Evolutionary conservation across 108 stramenopile genomes (phyloP), one percentile per base, ranked within the genome.

Genomic region (Discostella stelligeroides): DNA sequence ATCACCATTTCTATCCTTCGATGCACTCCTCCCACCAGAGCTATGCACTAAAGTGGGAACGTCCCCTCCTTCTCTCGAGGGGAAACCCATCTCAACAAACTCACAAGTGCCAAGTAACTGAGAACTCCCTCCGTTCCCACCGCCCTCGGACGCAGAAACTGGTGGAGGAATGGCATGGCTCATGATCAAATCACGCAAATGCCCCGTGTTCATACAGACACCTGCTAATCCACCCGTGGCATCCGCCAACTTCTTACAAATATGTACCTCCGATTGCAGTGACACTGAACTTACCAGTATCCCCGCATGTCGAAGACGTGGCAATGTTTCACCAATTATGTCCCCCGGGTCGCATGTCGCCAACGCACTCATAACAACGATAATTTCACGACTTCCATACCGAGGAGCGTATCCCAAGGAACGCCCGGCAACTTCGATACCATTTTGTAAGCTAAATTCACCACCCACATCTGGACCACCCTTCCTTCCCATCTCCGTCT

Each of bases 81-180:
- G 91, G 68, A 95, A 95, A 21, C 91, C 94, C 90, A 95, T 95
- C 38, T 66, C 80, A 17, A 95, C 85, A 77, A 95, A 86, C 58
- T 91, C 92, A 68, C 90, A 91, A 14, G 79, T 74, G 46, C 45
- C 43, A 45, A 58, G 21, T 73, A 43, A 75, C 43, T 14, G 73
- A 48, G 23, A 14, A 25, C 59, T 50, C 34, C 68, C 1, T 12
- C 55, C 68, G 47, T 62, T 41, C 11, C 28, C 47, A 20, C 56
- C 66, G 41, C 47, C 21, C 37, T 34, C 37, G 40, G 43, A 56
- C 10, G 75, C 71, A 47, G 49, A 55, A 24, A 73, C 70, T 2
- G 89, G 92, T 9, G 89, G 88, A 45, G 91, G 91, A n/a, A 87
- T 83, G 27, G 83, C 85, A 68, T 90, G 88, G 29, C 73, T 78